Evolutionary conservation across 2,329 filamentous ascomycete species (phyloP), one percentile per base, ranked within the genome.

Genomic region (Fulvia fulva): DNA sequence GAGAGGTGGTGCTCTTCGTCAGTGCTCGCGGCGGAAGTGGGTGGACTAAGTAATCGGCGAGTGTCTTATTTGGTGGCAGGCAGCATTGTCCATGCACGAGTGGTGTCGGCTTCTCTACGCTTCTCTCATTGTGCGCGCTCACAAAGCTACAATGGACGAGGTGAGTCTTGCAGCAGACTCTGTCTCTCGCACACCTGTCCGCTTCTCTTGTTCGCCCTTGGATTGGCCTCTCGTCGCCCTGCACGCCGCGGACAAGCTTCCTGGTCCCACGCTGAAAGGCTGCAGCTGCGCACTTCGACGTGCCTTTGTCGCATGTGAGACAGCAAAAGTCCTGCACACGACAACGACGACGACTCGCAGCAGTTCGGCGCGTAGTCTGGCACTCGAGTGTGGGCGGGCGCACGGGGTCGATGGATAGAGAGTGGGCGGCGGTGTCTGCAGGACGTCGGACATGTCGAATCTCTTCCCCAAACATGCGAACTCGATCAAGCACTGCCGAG

Each of bases 241-340:
- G 47, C 47, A 32, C n/a, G 23, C 26, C 47, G 47, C 47, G 47
- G 47, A 50, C 47, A 50, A 50, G 47, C 47, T 50, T 50, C 47
- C 47, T 50, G 47, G 23, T 26, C 21, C 9, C 44, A 8, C 7
- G 21, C 12, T 26, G 12, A 4, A 44, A 23, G 41, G 41, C 41
- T 45, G 41, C 9, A 45, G 41, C 41, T 45, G 41, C 22, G 41
- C 41, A 45, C n/a, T 45, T n/a, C n/a, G 41, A 45, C 9, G n/a
- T 11, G 2, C 8, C 47, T 50, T 50, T 50, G 47, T 50, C 47
- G 47, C 25, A 21, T 21, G 25, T 11, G 47, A 50, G 22, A 50
- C 47, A 11, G n/a, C 44, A 47, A 26, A 47, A n/a, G n/a, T 47
- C 14, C 44, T 47, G 21, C n/a, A n/a, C 25, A 19, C 44, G 11